These are phyloP conservation scores for Fusarium sp. DNA, from an alignment of 2,329 filamentous ascomycete species.

Conservation along the genomic window DNA sequence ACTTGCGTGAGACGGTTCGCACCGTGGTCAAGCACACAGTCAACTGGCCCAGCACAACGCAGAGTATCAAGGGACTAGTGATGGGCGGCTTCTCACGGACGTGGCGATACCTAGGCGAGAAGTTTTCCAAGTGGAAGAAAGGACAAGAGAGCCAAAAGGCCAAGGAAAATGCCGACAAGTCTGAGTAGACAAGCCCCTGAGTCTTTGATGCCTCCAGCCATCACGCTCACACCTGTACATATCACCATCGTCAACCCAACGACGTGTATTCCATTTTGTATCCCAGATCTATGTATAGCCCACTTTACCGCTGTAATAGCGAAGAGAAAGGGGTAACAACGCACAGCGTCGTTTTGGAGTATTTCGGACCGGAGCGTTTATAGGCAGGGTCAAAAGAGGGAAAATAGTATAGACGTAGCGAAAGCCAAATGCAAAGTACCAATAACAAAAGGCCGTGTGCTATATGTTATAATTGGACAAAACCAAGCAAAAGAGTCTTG, in stretches of 20 bases:
- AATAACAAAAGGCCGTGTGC: background rate
- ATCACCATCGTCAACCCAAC: background rate
- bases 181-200: conserved; percentile 23
- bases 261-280: conserved; percentile 7
- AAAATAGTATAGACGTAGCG: conserved; percentile 29
- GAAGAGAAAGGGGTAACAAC: background rate
- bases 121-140: conserved; percentile 74
- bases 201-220: background rate
- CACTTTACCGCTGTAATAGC: background rate
- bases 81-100: conserved; percentile 80
- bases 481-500: background rate
- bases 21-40: conserved; percentile 88
- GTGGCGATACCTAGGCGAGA: conserved; percentile 84
- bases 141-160: conserved; percentile 50
- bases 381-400: background rate
- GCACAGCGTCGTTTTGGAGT: conserved; percentile 23
- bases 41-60: conserved; percentile 89
- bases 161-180: conserved; percentile 35
- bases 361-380: conserved; percentile 10
- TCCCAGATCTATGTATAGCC: background rate
- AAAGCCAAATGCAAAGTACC: conserved; percentile 1
- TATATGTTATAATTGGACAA: background rate
- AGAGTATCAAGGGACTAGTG: conserved; percentile 85
- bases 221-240: conserved; percentile 6
- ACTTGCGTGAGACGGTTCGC: conserved; percentile 78